phyloP scores from a whole-genome alignment of 768 basidiomycete genomes.

The Leccinum obscurum region DNA sequence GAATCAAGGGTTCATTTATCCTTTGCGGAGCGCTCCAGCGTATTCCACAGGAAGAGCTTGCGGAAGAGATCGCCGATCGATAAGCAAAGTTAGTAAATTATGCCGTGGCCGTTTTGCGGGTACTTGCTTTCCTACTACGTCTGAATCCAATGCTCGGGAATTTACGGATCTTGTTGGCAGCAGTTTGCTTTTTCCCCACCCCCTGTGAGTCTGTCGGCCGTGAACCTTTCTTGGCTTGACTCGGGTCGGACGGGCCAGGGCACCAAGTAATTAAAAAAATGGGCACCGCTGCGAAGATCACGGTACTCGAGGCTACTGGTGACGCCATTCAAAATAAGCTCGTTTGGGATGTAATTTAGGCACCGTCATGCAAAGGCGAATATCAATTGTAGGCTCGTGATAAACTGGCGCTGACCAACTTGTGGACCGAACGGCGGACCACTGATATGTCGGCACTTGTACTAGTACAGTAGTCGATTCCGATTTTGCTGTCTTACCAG shows the following conservation, averaged over 20 bases:
- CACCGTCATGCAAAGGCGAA: constrained; percentile 1
- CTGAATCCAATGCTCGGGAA: not conserved
- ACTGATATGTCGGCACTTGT: not conserved
- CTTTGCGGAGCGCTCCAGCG: not conserved
- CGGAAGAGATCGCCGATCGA: not conserved
- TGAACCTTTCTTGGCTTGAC: too few species aligned
- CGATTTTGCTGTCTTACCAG: not conserved
- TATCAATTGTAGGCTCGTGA: not conserved
- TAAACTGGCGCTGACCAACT: not conserved
- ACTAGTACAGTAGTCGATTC: not conserved
- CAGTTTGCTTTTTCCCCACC: not conserved
- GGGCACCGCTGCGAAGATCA: too few species aligned
- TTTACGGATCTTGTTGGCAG: not conserved
- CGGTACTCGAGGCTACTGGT: not conserved
- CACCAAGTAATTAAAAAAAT: too few species aligned
- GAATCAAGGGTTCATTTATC: not conserved
- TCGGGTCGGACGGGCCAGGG: too few species aligned
- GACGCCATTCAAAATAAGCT: not conserved
- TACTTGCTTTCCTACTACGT: not conserved
- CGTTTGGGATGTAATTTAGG: constrained; percentile 7
- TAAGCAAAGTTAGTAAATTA: not conserved
- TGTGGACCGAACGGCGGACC: not conserved
- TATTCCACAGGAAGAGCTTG: not conserved
- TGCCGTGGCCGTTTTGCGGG: not conserved
- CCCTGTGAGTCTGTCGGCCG: too few species aligned